Base-by-base conservation (phyloP, 169 alveolate genomes). In the Nephromyces sp. region DNA sequence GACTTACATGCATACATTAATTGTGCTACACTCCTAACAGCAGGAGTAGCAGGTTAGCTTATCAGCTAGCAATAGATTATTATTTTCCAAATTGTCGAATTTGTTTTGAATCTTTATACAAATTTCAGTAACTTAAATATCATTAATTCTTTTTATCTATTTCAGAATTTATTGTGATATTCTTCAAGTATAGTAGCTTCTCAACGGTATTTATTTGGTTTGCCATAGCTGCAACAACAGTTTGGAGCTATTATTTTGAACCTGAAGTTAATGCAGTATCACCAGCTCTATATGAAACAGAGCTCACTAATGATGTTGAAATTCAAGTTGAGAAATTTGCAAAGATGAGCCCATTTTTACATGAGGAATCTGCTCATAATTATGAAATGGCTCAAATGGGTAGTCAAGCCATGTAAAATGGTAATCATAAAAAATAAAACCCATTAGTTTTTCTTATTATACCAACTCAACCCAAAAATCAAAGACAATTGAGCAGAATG, bases 311-410 rank as follows among this genome's bases (percentile, higher is more conserved):
- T 78, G 96, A 91, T 67, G 96, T 91, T 22, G 96, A 91, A 70
- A 92, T 89, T 71, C 96, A 91, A 74, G 96, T 91, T 21, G 96
- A 91, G 74, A 91, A 91, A 68, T 91, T 91, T 76, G 90, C 96
- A 15, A 79, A 85, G 57, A 79, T 82, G 77, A 69, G 73, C 65
- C 88, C 82, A 33, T 82, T 43, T 43, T 43, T 43, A n/a, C 15
- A n/a, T 15, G 25, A 43, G n/a, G 57, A 43, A 15, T 15, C 57
- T 43, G 15, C 57, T n/a, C n/a, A n/a, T n/a, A n/a, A n/a, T n/a
- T n/a, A n/a, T n/a, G n/a, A n/a, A n/a, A n/a, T n/a, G n/a, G n/a
- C n/a, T n/a, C n/a, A n/a, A n/a, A n/a, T n/a, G n/a, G n/a, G n/a
- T n/a, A n/a, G n/a, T n/a, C n/a, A n/a, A n/a, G n/a, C n/a, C n/a